Conservation (phyloP, 2,329 filamentous ascomycete genomes). For the Colletotrichum spaethianum region DNA sequence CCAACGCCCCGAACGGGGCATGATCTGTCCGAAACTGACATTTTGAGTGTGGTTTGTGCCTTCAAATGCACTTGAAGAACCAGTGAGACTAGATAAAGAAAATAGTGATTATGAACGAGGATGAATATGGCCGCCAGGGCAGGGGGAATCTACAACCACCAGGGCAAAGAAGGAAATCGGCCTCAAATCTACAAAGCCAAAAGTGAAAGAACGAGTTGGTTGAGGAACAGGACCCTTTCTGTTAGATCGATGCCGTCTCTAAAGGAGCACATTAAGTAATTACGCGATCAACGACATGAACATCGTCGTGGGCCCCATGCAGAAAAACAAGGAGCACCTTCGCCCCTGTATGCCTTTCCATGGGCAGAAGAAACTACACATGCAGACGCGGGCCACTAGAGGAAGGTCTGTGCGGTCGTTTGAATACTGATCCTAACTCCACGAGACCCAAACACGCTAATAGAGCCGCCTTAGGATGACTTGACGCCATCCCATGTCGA, state of each 20-base stretch:
- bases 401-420: constrained; percentile 28
- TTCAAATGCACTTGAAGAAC: neutral
- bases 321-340: neutral
- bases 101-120: constrained; percentile 1
- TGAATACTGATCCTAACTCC: constrained; percentile 28
- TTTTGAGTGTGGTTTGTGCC: constrained; percentile 29
- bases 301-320: constrained; percentile 8
- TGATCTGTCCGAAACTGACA: constrained; percentile 47
- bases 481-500: constrained; percentile 31
- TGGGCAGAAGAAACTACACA: constrained; percentile 22
- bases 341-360: constrained; percentile 24
- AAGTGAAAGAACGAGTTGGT: neutral
- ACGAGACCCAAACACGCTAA: constrained; percentile 35
- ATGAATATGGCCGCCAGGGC: constrained; percentile 29
- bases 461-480: constrained; percentile 16
- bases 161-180: constrained; percentile 27
- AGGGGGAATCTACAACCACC: constrained; percentile 17
- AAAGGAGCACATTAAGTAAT: constrained; percentile 8
- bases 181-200: constrained; percentile 7
- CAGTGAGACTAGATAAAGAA: neutral
- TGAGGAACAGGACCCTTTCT: constrained; percentile 8
- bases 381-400: constrained; percentile 14
- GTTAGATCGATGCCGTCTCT: neutral
- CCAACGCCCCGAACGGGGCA: constrained; percentile 51
- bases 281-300: neutral